These are phyloP conservation scores for Trichomonascaceae sp. DNA, from an alignment of 1,139 yeast species.

Conservation along the genomic window DNA sequence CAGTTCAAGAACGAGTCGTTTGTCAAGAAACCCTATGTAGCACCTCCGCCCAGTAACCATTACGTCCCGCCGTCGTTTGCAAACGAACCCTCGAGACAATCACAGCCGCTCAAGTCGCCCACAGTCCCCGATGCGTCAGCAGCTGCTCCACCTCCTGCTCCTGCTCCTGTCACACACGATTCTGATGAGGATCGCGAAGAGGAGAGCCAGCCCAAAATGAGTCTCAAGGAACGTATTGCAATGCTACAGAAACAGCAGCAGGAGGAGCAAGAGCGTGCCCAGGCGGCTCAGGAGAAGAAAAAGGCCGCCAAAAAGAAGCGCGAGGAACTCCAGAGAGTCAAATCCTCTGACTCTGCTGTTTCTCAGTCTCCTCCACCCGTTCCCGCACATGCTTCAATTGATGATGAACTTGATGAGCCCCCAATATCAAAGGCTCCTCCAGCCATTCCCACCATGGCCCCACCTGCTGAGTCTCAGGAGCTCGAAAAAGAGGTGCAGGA, in stretches of 20 bases:
- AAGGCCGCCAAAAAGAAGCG: conserved; percentile 43
- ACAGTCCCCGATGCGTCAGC: conserved; percentile 2
- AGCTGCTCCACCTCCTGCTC: conserved; percentile 12
- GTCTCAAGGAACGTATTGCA: conserved; percentile 78
- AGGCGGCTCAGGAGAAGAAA: conserved; percentile 47
- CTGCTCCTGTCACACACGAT: conserved; percentile 4
- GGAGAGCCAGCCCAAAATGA: conserved; percentile 56
- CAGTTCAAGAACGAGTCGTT: conserved; percentile 20
- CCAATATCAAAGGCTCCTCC: too few relatives aligned
- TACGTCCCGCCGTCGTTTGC: conserved; percentile 20
- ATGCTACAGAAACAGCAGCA: conserved; percentile 69
- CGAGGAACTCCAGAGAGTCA: too few relatives aligned
- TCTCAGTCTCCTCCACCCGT: conserved; percentile 3
- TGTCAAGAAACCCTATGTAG: conserved; percentile 29
- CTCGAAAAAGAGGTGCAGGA: conserved; percentile 5
- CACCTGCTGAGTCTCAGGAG: conserved; percentile 2
- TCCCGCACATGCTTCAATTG: conserved; percentile 3
- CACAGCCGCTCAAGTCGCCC: too few relatives aligned
- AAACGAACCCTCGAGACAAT: conserved; percentile 1
- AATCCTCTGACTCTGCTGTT: conserved; percentile 5
- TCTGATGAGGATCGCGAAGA: conserved; percentile 21
- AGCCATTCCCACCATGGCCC: not conserved
- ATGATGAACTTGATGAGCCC: not conserved
- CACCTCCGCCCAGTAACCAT: conserved; percentile 32
- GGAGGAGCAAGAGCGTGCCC: conserved; percentile 67